These are phyloP conservation scores for Pisolithus marmoratus DNA, from an alignment of 768 basidiomycete species.

Conservation along the genomic window DNA sequence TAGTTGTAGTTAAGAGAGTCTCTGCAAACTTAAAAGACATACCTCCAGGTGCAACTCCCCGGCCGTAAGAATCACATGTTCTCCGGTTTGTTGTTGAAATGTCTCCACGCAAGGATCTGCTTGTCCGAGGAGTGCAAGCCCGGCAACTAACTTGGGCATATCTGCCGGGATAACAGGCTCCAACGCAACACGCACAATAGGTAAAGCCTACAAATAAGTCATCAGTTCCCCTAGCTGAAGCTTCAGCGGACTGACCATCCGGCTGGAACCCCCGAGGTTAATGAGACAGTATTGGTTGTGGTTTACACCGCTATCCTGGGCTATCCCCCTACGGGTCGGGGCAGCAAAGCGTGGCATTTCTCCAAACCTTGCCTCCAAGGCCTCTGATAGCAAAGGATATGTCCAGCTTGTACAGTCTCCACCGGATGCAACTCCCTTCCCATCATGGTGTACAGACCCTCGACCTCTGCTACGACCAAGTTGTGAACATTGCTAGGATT, in stretches of 20 bases:
- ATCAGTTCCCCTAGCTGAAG: background rate
- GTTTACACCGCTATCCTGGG: slow-evolving; percentile 24
- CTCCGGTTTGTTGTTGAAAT: slow-evolving; percentile 95
- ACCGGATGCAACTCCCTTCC: slow-evolving; percentile 88
- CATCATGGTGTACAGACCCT: slow-evolving; percentile 94
- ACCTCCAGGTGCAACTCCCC: slow-evolving; percentile 97
- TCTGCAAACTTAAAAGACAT: background rate
- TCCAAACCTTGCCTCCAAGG: slow-evolving; percentile 82
- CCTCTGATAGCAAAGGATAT: slow-evolving; percentile 92
- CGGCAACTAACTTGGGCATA: slow-evolving; percentile 83
- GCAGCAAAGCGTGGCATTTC: slow-evolving; percentile 88
- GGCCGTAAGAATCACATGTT: slow-evolving; percentile 93
- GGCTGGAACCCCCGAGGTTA: slow-evolving; percentile 71
- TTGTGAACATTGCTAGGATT: slow-evolving; percentile 68
- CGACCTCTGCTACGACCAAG: slow-evolving; percentile 54
- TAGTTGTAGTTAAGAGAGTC: background rate
- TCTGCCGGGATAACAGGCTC: slow-evolving; percentile 81
- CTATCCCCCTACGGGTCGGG: slow-evolving; percentile 42
- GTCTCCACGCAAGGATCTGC: slow-evolving; percentile 97
- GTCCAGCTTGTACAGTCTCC: slow-evolving; percentile 79
- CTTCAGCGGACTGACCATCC: slow-evolving; percentile 43
- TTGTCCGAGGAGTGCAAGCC: slow-evolving; percentile 85
- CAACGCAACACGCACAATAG: slow-evolving; percentile 92
- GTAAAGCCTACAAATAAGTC: slow-evolving; percentile 51
- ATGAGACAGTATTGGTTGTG: slow-evolving; percentile 52